Conservation (phyloP, 139 green algal species). For the Pleodorina starrii region DNA sequence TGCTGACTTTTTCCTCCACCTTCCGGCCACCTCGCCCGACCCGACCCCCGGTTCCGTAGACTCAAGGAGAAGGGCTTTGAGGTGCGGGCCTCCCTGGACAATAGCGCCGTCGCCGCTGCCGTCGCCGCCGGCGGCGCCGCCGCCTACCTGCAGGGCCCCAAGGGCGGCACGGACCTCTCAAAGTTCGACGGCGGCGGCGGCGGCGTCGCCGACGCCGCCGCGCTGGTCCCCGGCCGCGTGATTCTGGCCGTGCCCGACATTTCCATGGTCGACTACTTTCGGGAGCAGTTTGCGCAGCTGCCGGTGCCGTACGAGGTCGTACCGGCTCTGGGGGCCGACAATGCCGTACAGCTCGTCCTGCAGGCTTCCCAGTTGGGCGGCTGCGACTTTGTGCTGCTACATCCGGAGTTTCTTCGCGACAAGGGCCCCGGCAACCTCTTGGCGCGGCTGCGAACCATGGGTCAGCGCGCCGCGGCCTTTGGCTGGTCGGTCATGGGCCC, state of each 20-base stretch:
- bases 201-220: background rate
- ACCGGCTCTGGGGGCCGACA: constrained; percentile 60
- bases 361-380: constrained; percentile 62
- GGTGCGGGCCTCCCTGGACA: constrained; percentile 60
- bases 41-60: background rate
- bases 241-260: constrained; percentile 66
- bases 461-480: constrained; percentile 56
- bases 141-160: background rate
- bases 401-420: constrained; percentile 69
- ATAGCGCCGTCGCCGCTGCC: background rate
- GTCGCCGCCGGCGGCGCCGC: background rate
- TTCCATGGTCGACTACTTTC: constrained; percentile 67
- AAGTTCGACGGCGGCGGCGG: constrained; percentile 20
- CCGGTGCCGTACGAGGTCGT: constrained; percentile 62
- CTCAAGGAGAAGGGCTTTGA: constrained; percentile 62
- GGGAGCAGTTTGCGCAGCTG: constrained; percentile 61
- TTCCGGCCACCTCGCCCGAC: too few species aligned
- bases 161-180: constrained; percentile 1
- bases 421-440: constrained; percentile 17
- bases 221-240: constrained; percentile 51
- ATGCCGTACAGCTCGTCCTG: constrained; percentile 55
- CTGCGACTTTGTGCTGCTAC: constrained; percentile 66
- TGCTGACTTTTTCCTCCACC: too few species aligned
- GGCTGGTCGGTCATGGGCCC: constrained; percentile 60
- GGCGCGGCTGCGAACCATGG: constrained; percentile 32